Evolutionary conservation across 1,284 basidiomycete genomes (phyloP), one percentile per base, ranked within the genome.

Genomic region (Kalmanozyma brasiliensis): DNA sequence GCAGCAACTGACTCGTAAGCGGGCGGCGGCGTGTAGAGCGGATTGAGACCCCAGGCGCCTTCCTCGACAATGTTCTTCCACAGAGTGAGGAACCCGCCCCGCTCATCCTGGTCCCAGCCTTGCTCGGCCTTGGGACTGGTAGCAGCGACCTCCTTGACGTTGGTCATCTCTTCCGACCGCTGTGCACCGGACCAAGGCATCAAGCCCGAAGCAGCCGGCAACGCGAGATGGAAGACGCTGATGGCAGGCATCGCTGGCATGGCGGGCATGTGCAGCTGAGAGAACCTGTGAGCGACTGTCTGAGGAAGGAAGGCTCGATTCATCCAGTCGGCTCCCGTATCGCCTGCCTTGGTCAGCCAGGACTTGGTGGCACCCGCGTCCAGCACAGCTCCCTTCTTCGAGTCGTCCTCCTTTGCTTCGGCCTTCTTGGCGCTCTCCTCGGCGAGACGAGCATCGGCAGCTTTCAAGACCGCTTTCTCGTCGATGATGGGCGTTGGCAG

Each of bases 1-100:
- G 60, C 47, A 32, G 62, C 51, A n/a, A 62, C 56, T 14, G 69
- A 69, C 42, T 76, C 74, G 40, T 76, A 76, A 11, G 74, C 63
- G 5, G 74, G 74, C 7, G 73, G 73, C 11, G 74, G 74, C 26
- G 62, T 57, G 43, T 65, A 73, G 11, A 75, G 52, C 14, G 73
- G 65, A 46, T 76, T 76, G 46, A 75, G 55, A 42, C 68, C 56
- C 51, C 65, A 59, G 8, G 73, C 71, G 13, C 65, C 69, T 37
- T 77, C 76, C 47, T 77, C 76, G 29, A 77, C 62, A 23, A 77
- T 65, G 52, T 64, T 74, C 33, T 71, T 57, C 72, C 73, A 76
- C 46, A 77, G 42, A 0, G 58, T 62, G 42, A 67, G 45, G 23
- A 76, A 44, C 9, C 69, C 56, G 14, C 60, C 53, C 9, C 60